A percentile compares a stretch with the other conserved stretches of the same genome.
phyloP scores from a whole-genome alignment of 805 yeast species.

The Spathaspora sp. region DNA sequence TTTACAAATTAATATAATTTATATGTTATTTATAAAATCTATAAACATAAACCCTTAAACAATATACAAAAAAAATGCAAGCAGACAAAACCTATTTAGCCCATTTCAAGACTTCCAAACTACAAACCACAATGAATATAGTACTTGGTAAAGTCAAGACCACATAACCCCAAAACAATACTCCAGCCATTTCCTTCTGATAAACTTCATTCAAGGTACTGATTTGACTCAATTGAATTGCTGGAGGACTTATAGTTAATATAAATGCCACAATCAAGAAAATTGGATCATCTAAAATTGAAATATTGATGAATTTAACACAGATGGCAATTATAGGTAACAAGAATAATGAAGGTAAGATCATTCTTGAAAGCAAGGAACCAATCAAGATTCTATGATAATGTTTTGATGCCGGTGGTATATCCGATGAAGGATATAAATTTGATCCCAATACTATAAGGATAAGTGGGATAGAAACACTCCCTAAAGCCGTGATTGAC shows the following conservation, averaged over 20 bases:
- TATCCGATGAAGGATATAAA: slow-evolving; percentile 62
- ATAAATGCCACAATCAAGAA: slow-evolving; percentile 73
- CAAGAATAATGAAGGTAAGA: slow-evolving; percentile 64
- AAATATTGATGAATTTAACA: slow-evolving; percentile 60
- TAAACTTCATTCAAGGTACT: slow-evolving; percentile 72
- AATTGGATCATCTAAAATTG: slow-evolving; percentile 78
- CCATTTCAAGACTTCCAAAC: slow-evolving; percentile 61
- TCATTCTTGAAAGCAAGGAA: slow-evolving; percentile 73
- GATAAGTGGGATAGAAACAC: slow-evolving; percentile 74
- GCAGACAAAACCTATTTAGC: slow-evolving; percentile 14
- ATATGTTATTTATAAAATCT: not conserved
- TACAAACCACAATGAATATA: slow-evolving; percentile 64
- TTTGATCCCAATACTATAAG: slow-evolving; percentile 78
- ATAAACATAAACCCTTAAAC: not conserved
- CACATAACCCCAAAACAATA: slow-evolving; percentile 79
- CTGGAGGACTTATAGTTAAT: slow-evolving; percentile 77
- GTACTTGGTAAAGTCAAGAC: slow-evolving; percentile 74
- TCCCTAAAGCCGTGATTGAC: slow-evolving; percentile 63
- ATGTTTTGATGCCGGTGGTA: slow-evolving; percentile 62
- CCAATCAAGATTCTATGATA: slow-evolving; percentile 64
- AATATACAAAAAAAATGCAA: not conserved
- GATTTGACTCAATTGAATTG: slow-evolving; percentile 77
- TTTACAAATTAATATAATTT: not conserved
- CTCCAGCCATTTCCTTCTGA: slow-evolving; percentile 81
- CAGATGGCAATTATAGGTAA: slow-evolving; percentile 63